A percentile compares a stretch with the other conserved stretches of the same genome.
These are phyloP conservation scores for Aspergillus bertholletiae DNA, from an alignment of 495 filamentous ascomycete species.

Conservation along the genomic window DNA sequence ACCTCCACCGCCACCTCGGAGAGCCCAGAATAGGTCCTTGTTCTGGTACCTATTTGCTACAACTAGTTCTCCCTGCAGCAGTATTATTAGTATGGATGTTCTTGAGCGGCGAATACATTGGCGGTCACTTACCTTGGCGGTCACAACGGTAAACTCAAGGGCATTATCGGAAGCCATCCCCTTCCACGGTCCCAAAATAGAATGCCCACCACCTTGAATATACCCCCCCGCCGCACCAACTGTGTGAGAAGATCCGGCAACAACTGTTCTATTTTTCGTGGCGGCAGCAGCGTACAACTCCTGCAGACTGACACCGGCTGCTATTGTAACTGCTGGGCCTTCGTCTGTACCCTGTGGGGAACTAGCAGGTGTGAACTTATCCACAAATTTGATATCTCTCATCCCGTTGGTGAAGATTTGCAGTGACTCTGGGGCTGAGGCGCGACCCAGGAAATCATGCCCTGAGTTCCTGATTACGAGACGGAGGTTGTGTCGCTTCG, in stretches of 20 bases:
- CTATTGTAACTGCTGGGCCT: conserved; percentile 49
- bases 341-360: conserved; percentile 7
- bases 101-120: not conserved
- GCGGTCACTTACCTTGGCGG: conserved; percentile 33
- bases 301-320: conserved; percentile 48
- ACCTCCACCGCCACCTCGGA: conserved; percentile 41
- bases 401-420: conserved; percentile 53
- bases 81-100: not conserved
- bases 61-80: conserved; percentile 26
- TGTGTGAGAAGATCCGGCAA: conserved; percentile 18
- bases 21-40: conserved; percentile 56
- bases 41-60: conserved; percentile 41
- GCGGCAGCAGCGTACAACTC: conserved; percentile 43
- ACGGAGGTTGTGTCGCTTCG: conserved; percentile 19
- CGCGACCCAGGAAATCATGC: conserved; percentile 49
- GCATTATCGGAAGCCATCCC: conserved; percentile 38
- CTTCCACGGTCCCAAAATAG: conserved; percentile 34
- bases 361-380: conserved; percentile 23
- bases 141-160: conserved; percentile 33
- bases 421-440: conserved; percentile 46
- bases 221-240: conserved; percentile 45
- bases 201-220: conserved; percentile 55
- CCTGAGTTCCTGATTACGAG: conserved; percentile 58
- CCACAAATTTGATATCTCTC: conserved; percentile 32
- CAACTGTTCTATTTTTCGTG: conserved; percentile 7